Percentiles rank a stretch among this genome's conserved stretches.
Conservation (phyloP, 495 filamentous ascomycete species). For the Elaphomyces granulatus region DNA sequence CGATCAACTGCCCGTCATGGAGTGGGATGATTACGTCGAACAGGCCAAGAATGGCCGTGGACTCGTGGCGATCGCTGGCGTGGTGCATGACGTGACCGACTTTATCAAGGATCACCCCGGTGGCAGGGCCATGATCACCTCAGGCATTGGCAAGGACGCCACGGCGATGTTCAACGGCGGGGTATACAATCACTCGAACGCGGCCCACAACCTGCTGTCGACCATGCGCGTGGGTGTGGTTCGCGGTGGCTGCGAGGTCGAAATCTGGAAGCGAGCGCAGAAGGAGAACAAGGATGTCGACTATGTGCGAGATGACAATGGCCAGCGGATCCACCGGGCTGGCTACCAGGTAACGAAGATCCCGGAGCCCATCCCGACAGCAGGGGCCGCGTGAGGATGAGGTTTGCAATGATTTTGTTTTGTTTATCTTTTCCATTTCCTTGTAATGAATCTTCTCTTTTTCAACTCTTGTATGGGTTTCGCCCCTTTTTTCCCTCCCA, state of each 20-base stretch:
- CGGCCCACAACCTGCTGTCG: constrained; percentile 89
- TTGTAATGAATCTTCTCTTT: constrained; percentile 1
- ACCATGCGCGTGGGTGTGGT: constrained; percentile 96
- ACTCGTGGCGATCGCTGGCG: constrained; percentile 79
- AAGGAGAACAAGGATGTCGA: constrained; percentile 76
- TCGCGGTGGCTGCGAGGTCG: constrained; percentile 90
- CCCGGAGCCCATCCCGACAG: constrained; percentile 31
- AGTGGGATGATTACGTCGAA: constrained; percentile 89
- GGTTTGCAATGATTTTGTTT: constrained; percentile 3
- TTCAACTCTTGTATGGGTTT: too few relatives aligned
- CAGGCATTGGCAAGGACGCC: constrained; percentile 91
- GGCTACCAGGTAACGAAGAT: constrained; percentile 85
- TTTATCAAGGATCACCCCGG: constrained; percentile 97
- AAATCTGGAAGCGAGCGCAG: constrained; percentile 96
- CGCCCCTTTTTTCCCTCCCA: constrained; percentile 10
- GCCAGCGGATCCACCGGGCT: constrained; percentile 75
- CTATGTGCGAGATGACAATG: constrained; percentile 65
- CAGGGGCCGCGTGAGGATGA: constrained; percentile 28
- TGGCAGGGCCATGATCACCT: constrained; percentile 88
- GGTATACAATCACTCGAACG: constrained; percentile 96
- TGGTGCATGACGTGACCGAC: constrained; percentile 85
- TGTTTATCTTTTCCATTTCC: constrained; percentile 6
- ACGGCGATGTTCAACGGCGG: constrained; percentile 99
- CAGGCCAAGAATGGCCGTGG: constrained; percentile 79
- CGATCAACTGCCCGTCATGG: constrained; percentile 86